Evolutionary conservation across 2,329 filamentous ascomycete genomes (phyloP).

Genomic region (Trichoderma harzianum): DNA sequence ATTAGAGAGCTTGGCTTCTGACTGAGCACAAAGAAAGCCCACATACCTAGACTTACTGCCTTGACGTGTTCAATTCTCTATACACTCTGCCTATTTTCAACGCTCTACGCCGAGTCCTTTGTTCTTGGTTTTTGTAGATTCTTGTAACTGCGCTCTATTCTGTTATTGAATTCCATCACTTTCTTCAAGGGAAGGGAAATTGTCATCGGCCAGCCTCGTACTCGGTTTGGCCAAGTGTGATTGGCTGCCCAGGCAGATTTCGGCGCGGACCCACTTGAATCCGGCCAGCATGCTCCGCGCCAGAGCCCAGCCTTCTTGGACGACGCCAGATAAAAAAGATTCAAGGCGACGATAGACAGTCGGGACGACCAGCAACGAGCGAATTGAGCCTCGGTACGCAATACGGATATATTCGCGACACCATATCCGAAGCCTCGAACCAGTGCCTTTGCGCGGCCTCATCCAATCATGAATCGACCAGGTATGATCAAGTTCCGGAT

Average conservation of each 20-base stretch:
- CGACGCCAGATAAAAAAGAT: slow-evolving; percentile 20
- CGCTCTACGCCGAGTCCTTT: neutral
- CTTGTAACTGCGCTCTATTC: neutral
- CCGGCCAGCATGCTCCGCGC: slow-evolving; percentile 30
- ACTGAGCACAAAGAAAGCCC: neutral
- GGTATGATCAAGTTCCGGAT: slow-evolving; percentile 41
- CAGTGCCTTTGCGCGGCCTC: slow-evolving; percentile 26
- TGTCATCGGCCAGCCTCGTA: slow-evolving; percentile 13
- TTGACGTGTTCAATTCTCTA: neutral
- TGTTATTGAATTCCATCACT: neutral
- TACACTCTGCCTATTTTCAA: too few relatives aligned
- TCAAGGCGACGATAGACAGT: slow-evolving; percentile 5
- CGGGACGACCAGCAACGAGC: slow-evolving; percentile 7
- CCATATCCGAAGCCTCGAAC: slow-evolving; percentile 14
- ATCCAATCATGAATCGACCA: slow-evolving; percentile 56
- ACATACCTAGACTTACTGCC: too few relatives aligned
- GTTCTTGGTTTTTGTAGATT: neutral
- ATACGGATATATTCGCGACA: slow-evolving; percentile 20
- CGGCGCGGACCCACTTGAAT: slow-evolving; percentile 41
- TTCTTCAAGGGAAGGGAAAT: neutral
- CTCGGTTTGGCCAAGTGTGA: slow-evolving; percentile 22
- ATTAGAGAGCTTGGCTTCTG: neutral
- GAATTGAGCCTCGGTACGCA: slow-evolving; percentile 22
- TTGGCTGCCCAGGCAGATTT: slow-evolving; percentile 28
- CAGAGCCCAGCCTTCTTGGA: slow-evolving; percentile 27